phyloP scores from a whole-genome alignment of 2,329 filamentous ascomycete species.

The Trichoderma sp. region DNA sequence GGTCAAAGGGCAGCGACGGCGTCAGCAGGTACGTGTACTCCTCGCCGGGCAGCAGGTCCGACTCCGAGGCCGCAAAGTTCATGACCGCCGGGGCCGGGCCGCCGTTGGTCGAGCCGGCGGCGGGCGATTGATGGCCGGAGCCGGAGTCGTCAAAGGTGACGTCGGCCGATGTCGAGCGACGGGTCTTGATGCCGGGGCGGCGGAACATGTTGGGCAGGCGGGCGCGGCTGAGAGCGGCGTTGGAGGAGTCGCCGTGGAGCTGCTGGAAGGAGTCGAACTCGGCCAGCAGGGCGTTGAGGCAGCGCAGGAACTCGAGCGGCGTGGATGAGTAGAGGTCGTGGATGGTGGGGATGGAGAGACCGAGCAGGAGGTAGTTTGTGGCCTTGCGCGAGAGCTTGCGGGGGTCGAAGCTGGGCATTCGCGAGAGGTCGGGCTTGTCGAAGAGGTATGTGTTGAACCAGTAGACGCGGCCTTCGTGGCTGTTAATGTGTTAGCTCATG shows the following conservation, averaged over 20 bases:
- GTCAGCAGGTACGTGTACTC: slow-evolving; percentile 88
- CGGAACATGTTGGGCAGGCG: slow-evolving; percentile 84
- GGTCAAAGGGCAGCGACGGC: slow-evolving; percentile 91
- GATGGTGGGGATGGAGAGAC: slow-evolving; percentile 85
- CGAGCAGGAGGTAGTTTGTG: slow-evolving; percentile 90
- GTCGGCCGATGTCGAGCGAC: slow-evolving; percentile 54
- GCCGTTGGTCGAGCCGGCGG: slow-evolving; percentile 24
- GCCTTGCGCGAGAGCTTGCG: slow-evolving; percentile 86
- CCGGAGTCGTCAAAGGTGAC: slow-evolving; percentile 38
- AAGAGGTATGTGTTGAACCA: slow-evolving; percentile 99
- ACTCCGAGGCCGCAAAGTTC: slow-evolving; percentile 60
- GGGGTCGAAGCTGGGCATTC: slow-evolving; percentile 82
- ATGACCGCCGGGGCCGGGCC: slow-evolving; percentile 48
- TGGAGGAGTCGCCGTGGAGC: slow-evolving; percentile 72
- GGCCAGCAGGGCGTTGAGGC: slow-evolving; percentile 78
- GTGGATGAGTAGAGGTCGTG: slow-evolving; percentile 83
- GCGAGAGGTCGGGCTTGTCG: slow-evolving; percentile 74
- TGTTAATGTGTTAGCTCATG: slow-evolving; percentile 40
- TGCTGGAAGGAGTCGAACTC: slow-evolving; percentile 96
- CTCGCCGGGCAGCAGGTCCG: slow-evolving; percentile 74
- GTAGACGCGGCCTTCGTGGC: slow-evolving; percentile 90
- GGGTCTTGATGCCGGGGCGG: slow-evolving; percentile 60
- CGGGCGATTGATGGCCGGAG: slow-evolving; percentile 1
- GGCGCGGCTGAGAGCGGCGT: slow-evolving; percentile 71
- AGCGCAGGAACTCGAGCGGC: slow-evolving; percentile 81